Conservation (phyloP, 257 asterid species). For the Solanum stenotomum region DNA sequence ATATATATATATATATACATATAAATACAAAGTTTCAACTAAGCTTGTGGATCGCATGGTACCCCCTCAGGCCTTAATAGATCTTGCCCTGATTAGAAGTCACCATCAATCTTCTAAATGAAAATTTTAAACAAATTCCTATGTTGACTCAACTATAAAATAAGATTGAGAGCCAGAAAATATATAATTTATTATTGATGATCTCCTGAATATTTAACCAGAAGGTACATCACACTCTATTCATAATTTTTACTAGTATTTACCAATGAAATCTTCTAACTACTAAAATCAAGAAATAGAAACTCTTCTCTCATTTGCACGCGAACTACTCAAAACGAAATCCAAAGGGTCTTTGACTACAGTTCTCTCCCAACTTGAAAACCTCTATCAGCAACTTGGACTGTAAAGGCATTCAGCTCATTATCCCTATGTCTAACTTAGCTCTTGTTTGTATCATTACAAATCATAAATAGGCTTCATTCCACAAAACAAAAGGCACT, state of each 20-base stretch:
- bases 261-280: neutral
- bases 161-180: neutral
- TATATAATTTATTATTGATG: neutral
- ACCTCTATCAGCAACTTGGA: neutral
- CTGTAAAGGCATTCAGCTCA: neutral
- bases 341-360: neutral
- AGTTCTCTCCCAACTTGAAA: neutral
- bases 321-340: neutral
- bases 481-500: neutral
- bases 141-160: neutral
- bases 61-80: neutral
- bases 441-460: neutral
- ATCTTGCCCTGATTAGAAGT: neutral
- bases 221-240: neutral
- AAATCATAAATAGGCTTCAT: neutral
- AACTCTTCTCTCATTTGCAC: neutral
- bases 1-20: neutral
- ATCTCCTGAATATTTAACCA: neutral
- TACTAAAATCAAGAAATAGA: neutral
- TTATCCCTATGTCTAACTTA: neutral
- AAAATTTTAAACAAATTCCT: neutral
- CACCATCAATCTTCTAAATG: neutral
- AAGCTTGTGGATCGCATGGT: neutral
- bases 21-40: neutral
- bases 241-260: neutral